A percentile compares a stretch with the other conserved stretches of the same genome.
Conservation (phyloP, 1,284 basidiomycete species). For the Marasmius tenuissimus region DNA sequence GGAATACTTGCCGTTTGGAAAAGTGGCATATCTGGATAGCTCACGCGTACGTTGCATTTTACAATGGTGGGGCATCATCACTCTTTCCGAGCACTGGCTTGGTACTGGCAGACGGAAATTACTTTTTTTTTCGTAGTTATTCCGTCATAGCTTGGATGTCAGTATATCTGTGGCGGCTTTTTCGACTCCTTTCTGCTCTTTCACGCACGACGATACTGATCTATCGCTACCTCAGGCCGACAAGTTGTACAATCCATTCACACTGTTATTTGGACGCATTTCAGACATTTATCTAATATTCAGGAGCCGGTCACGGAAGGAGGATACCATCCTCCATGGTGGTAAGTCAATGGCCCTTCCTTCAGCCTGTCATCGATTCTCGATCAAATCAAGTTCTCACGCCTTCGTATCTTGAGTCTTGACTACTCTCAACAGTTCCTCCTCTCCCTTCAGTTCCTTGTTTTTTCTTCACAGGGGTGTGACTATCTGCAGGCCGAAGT, state of each 20-base stretch:
- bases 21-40: conserved; percentile 82
- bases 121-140: background rate
- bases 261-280: conserved; percentile 78
- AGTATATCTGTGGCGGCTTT: conserved; percentile 5
- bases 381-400: background rate
- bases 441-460: conserved; percentile 5
- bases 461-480: background rate
- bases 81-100: no score
- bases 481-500: background rate
- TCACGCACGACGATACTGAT: background rate
- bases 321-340: conserved; percentile 88
- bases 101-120: background rate
- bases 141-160: background rate
- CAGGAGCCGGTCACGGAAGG: conserved; percentile 72
- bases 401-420: background rate
- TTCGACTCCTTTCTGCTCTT: background rate
- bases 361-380: background rate
- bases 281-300: conserved; percentile 76
- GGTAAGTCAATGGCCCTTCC: conserved; percentile 50
- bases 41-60: conserved; percentile 89
- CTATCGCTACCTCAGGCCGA: conserved; percentile 55
- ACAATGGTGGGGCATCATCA: conserved; percentile 65
- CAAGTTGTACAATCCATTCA: conserved; percentile 90
- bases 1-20: conserved; percentile 94
- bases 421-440: background rate